Evolutionary conservation across 441 rosid species (phyloP).

Genomic region (Capsella rubella): DNA sequence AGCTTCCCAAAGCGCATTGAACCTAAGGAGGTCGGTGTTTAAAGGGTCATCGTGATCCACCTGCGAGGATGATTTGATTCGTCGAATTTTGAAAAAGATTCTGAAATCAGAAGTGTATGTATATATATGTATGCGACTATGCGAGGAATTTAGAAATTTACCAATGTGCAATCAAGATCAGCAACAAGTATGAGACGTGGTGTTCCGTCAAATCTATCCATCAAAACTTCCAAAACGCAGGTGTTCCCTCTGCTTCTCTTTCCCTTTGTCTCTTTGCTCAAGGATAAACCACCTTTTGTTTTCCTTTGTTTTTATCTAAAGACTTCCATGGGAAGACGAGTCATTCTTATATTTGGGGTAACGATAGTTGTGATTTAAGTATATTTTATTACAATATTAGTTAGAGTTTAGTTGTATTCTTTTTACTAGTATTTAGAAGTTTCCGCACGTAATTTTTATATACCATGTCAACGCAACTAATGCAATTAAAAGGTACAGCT

Average conservation of each 20-base stretch:
- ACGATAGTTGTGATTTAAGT: too few species aligned
- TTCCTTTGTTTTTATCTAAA: neutral
- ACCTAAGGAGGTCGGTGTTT: slow-evolving; percentile 68
- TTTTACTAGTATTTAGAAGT: too few species aligned
- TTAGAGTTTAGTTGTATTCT: too few species aligned
- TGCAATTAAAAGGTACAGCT: too few species aligned
- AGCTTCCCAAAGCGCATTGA: slow-evolving; percentile 90
- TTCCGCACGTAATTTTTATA: too few species aligned
- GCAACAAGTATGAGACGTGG: slow-evolving; percentile 64
- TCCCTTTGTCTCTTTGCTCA: neutral
- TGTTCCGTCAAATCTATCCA: slow-evolving; percentile 59
- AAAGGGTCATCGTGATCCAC: slow-evolving; percentile 70
- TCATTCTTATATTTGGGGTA: too few species aligned
- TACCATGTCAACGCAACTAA: too few species aligned
- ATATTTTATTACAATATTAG: too few species aligned
- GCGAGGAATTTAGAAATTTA: slow-evolving; percentile 18
- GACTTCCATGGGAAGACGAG: too few species aligned
- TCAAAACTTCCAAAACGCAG: slow-evolving; percentile 14
- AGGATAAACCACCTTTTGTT: neutral
- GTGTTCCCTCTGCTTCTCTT: neutral
- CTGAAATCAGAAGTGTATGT: slow-evolving; percentile 2
- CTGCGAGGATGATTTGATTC: slow-evolving; percentile 28
- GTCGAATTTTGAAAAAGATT: neutral
- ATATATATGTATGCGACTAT: neutral
- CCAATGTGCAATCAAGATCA: slow-evolving; percentile 75